These are phyloP conservation scores for Monascus purpureus DNA, from an alignment of 495 filamentous ascomycete species.

Conservation along the genomic window DNA sequence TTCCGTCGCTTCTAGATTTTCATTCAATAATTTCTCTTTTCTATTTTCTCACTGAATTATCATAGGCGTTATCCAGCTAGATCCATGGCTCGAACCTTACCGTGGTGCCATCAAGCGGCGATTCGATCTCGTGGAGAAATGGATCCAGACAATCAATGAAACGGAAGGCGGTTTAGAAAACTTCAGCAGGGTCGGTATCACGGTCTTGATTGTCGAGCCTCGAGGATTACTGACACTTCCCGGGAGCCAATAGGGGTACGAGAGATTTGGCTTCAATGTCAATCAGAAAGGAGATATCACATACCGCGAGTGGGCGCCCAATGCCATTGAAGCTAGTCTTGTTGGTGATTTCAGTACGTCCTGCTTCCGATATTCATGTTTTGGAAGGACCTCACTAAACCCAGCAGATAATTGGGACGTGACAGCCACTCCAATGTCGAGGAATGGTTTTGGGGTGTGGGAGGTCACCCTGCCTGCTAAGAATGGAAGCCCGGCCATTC, in stretches of 20 bases:
- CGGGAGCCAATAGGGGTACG: constrained; percentile 52
- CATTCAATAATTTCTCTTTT: constrained; percentile 3
- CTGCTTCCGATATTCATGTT: not conserved
- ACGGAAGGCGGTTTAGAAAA: constrained; percentile 82
- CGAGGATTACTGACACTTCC: too few species aligned
- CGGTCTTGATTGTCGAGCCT: too few species aligned
- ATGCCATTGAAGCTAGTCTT: constrained; percentile 68
- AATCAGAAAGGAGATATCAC: constrained; percentile 67
- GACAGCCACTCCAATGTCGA: constrained; percentile 71
- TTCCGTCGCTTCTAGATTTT: not conserved
- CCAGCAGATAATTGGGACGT: constrained; percentile 74
- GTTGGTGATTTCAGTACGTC: constrained; percentile 88
- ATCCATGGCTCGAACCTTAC: constrained; percentile 85
- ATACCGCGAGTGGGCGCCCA: constrained; percentile 96
- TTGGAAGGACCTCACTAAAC: constrained; percentile 2
- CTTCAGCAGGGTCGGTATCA: constrained; percentile 62
- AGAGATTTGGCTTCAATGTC: constrained; percentile 72
- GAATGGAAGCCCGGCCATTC: constrained; percentile 63
- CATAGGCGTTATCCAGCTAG: constrained; percentile 69
- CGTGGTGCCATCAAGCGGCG: constrained; percentile 59
- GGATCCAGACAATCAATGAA: constrained; percentile 72
- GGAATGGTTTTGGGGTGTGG: constrained; percentile 77
- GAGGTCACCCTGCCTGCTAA: constrained; percentile 64
- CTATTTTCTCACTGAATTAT: constrained; percentile 1
- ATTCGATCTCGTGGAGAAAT: constrained; percentile 69